Evolutionary conservation across 208 protist species (phyloP).

Genomic region (Leishmania gerbilli): DNA sequence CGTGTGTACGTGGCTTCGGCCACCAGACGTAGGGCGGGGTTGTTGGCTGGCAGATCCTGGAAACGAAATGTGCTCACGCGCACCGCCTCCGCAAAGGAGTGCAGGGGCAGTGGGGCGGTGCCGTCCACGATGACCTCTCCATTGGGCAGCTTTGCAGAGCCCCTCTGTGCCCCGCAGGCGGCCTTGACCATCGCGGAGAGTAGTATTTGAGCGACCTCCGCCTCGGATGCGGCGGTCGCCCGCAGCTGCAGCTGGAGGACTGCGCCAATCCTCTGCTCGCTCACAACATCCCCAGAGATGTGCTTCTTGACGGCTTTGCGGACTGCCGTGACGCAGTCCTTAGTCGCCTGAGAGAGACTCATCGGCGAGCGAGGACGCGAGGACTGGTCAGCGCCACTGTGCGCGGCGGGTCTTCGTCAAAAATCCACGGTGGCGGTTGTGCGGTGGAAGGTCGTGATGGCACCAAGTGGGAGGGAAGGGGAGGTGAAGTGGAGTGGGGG

Average conservation of each 20-base stretch:
- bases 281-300: constrained; percentile 41
- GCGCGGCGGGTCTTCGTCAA: not conserved
- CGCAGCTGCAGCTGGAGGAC: constrained; percentile 51
- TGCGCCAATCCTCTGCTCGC: constrained; percentile 19
- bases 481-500: not conserved
- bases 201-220: constrained; percentile 46
- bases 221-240: constrained; percentile 29
- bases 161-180: constrained; percentile 75
- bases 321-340: constrained; percentile 64
- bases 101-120: constrained; percentile 42
- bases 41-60: constrained; percentile 67
- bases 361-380: not conserved
- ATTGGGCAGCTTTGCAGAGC: constrained; percentile 54
- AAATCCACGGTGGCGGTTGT: not conserved
- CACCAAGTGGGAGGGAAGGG: not conserved
- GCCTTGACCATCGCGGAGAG: constrained; percentile 74
- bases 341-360: constrained; percentile 38
- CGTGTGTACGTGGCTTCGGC: constrained; percentile 85
- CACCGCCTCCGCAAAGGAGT: constrained; percentile 64
- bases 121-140: constrained; percentile 73
- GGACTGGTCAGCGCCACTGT: not conserved
- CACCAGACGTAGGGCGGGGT: constrained; percentile 55
- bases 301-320: constrained; percentile 65
- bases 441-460: not conserved
- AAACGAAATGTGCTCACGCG: constrained; percentile 61